Percentiles rank a stretch among this genome's conserved stretches.
Evolutionary conservation across 2,329 filamentous ascomycete genomes (phyloP).

Genomic region (Ceratocystis diversiconidia): DNA sequence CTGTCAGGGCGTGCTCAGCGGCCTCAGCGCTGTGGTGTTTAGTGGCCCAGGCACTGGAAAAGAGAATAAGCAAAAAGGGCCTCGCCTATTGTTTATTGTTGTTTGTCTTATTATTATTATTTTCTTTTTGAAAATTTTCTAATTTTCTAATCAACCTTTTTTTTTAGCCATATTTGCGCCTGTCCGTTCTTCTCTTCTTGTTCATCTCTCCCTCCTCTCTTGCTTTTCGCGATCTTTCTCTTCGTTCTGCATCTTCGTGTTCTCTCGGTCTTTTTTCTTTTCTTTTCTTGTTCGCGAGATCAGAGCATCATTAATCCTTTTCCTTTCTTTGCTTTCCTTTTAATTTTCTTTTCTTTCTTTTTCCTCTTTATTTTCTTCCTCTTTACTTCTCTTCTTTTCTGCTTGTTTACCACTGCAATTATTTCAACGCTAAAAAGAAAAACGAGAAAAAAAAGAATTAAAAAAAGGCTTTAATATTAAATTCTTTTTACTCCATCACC

Average conservation of each 20-base stretch:
- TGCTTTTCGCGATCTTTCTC: constrained; percentile 8
- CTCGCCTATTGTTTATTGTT: not conserved
- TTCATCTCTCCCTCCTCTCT: constrained; percentile 2
- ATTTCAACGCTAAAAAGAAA: constrained; percentile 1
- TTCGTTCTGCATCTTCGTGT: not conserved
- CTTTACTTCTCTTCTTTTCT: not conserved
- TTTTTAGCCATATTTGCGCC: not conserved
- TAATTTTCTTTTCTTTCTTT: constrained; percentile 7
- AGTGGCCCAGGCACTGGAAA: not conserved
- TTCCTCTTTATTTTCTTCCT: not conserved
- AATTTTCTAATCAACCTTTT: not conserved
- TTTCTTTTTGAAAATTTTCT: not conserved
- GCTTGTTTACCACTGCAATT: not conserved
- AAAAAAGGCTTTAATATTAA: not conserved
- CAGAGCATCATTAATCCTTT: constrained; percentile 2
- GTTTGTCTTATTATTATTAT: not conserved
- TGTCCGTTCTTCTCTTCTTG: not conserved
- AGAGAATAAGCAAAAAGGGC: too few species aligned
- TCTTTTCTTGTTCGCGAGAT: not conserved
- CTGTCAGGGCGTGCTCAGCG: too few species aligned
- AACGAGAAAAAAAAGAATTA: not conserved
- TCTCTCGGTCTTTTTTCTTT: constrained; percentile 4
- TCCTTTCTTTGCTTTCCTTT: not conserved
- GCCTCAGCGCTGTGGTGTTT: not conserved
- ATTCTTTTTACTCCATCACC: not conserved